These are phyloP conservation scores for Phoma sp. DNA, from an alignment of 2,329 filamentous ascomycete species.

Conservation along the genomic window DNA sequence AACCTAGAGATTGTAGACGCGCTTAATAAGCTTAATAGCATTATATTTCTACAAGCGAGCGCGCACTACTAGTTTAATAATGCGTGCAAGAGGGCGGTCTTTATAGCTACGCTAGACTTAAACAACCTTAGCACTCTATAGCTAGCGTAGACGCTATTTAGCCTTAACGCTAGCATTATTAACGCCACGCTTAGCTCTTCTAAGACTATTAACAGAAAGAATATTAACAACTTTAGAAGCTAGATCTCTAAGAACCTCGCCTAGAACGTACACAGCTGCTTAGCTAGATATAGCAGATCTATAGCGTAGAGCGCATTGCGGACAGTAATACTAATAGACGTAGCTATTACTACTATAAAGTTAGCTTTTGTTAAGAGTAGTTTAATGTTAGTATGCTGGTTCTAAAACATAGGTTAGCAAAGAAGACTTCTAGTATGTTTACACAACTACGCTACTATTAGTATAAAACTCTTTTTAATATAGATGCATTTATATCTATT, in stretches of 20 bases:
- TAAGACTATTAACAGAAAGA: constrained; percentile 36
- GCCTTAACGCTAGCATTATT: constrained; percentile 45
- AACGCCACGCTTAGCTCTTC: constrained; percentile 48
- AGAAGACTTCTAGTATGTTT: no score
- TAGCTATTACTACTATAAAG: not conserved
- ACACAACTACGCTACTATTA: no score
- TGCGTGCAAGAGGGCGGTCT: no score
- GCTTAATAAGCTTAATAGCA: constrained; percentile 46
- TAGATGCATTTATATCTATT: no score
- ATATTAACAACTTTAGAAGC: constrained; percentile 45
- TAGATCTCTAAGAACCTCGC: constrained; percentile 58
- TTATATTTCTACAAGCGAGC: constrained; percentile 54
- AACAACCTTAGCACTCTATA: constrained; percentile 52
- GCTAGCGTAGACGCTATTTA: constrained; percentile 52
- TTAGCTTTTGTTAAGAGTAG: no score
- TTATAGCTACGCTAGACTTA: constrained; percentile 53
- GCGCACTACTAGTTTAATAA: constrained; percentile 59
- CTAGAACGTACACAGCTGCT: constrained; percentile 53
- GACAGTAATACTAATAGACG: not conserved
- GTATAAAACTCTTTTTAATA: no score
- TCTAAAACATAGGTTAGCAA: no score
- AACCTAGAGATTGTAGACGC: not conserved
- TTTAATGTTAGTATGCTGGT: no score
- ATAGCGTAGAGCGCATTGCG: not conserved
- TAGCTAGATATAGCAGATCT: constrained; percentile 1